Conservation (phyloP, 257 asterid genomes). For the Solanum pinnatisectum region DNA sequence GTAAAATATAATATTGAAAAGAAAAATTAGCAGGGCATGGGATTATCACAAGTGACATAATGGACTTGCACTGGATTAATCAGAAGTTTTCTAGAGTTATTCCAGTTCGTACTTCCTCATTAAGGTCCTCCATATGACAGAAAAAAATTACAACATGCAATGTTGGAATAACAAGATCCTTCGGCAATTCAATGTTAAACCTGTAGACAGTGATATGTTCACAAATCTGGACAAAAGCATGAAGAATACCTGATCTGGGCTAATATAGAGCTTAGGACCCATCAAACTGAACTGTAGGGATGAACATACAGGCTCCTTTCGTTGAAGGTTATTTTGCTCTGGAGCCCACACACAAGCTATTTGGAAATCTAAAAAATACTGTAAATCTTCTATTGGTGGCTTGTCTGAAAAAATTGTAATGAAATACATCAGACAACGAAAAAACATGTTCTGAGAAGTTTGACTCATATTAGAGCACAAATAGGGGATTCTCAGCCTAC, state of each 20-base stretch:
- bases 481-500: background rate
- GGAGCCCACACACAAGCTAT: constrained; percentile 96
- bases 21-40: too few species aligned
- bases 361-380: constrained; percentile 94
- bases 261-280: constrained; percentile 95
- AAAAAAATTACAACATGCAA: background rate
- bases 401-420: constrained; percentile 51
- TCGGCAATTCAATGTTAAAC: background rate
- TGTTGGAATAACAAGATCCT: background rate
- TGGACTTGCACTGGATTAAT: too few species aligned
- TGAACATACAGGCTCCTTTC: constrained; percentile 92
- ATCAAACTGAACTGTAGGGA: constrained; percentile 93
- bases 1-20: background rate
- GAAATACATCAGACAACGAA: background rate
- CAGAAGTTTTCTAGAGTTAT: background rate
- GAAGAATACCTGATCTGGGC: constrained; percentile 84
- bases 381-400: constrained; percentile 98
- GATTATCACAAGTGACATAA: too few species aligned
- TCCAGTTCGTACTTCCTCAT: background rate
- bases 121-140: background rate
- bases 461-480: background rate
- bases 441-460: background rate
- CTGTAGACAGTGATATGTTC: background rate
- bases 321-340: constrained; percentile 71
- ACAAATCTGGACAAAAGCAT: background rate